phyloP scores from a whole-genome alignment of 163 green algal genomes.

The Chlorella variabilis region DNA sequence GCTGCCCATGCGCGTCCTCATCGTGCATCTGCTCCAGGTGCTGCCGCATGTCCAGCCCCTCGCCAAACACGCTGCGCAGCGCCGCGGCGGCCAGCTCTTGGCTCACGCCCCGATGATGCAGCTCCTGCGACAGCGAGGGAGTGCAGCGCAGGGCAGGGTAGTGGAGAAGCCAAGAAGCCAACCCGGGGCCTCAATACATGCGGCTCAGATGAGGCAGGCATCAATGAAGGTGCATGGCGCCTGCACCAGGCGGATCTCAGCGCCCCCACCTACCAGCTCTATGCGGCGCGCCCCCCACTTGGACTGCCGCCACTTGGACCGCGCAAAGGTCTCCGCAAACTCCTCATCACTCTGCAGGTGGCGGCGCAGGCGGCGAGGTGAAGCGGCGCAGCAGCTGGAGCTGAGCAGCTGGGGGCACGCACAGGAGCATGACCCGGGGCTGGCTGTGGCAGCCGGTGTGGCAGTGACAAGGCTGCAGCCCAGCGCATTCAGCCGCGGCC shows the following conservation, averaged over 20 bases:
- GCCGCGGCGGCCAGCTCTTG: slow-evolving; percentile 26
- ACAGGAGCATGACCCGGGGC: no score
- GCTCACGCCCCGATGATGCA: slow-evolving; percentile 42
- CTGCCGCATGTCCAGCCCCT: slow-evolving; percentile 39
- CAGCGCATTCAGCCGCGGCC: neutral
- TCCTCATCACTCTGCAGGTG: slow-evolving; percentile 59
- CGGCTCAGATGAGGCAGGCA: no score
- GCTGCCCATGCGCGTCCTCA: neutral
- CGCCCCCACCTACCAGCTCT: neutral
- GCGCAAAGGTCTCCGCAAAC: slow-evolving; percentile 61
- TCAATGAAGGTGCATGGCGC: neutral
- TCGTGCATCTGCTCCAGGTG: slow-evolving; percentile 39
- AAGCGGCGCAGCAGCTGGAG: neutral
- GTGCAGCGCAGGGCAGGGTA: neutral
- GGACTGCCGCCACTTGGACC: slow-evolving; percentile 66
- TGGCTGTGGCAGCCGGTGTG: no score
- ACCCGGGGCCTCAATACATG: no score
- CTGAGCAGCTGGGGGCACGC: no score
- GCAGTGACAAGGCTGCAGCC: no score
- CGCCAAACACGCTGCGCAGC: slow-evolving; percentile 40
- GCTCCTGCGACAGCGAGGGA: slow-evolving; percentile 39
- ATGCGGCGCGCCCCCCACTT: slow-evolving; percentile 62
- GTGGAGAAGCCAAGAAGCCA: neutral
- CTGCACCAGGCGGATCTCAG: no score
- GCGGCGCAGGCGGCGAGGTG: slow-evolving; percentile 9